Evolutionary conservation across 805 yeast species (phyloP), one percentile per base, ranked within the genome.

Genomic region (Yarrowia yakushimensis): DNA sequence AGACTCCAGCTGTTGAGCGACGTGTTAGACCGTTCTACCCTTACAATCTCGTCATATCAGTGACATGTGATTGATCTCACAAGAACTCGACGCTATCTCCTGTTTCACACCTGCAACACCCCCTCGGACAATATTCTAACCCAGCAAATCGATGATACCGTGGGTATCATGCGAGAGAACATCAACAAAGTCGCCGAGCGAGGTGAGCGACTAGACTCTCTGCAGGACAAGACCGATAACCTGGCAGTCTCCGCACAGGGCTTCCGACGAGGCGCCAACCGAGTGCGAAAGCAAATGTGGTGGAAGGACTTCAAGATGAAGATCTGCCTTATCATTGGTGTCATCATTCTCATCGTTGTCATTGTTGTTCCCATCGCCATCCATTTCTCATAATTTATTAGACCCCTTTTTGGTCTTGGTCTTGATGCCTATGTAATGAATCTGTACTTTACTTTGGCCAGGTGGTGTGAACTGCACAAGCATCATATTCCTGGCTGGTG

Each of bases 271-370:
- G 96, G 97, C 41, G 98, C 99, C 64, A 93, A 93, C 78, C 86
- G 96, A 70, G 97, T 93, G 52, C 88, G 99, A 77, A 93, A 92
- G 76, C 96, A 92, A 73, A 93, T 93, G 97, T 93, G 98, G 98
- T 89, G 96, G 88, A 93, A 94, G 76, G 97, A 93, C 74, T 82
- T 94, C 84, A 94, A 94, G 79, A 88, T 94, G 93, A 87, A 96
- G 76, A 78, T 92, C 80, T 93, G 98, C 76, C 77, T 89, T 63
- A 86, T 92, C 64, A 84, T 87, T 52, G 88, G 87, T 28, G 85
- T 86, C 25, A 77, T 94, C 60, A 85, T 93, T 71, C 84, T 92
- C 60, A 59, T 59, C 34, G 34, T 43, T 23, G 62, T 59, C 37
- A 59, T 59, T 45, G 62, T 59, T 23, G 54, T 59, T 5, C 62